Percentiles rank a stretch among this genome's conserved stretches.
phyloP scores from a whole-genome alignment of 805 yeast species.

The Torulaspora microellipsoides region DNA sequence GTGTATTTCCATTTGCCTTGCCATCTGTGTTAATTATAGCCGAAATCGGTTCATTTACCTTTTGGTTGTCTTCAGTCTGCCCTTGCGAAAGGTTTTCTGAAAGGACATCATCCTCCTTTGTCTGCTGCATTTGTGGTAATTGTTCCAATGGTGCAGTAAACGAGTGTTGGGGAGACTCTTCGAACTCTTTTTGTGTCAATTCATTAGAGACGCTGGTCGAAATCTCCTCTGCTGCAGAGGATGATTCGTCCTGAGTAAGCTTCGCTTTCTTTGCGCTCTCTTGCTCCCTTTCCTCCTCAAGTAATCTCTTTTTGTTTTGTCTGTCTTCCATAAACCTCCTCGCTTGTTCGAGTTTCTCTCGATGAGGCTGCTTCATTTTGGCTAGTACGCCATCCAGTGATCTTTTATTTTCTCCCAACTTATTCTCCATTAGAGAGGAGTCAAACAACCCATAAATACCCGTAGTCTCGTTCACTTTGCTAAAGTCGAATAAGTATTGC shows the following conservation, averaged over 20 bases:
- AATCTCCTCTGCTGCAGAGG: neutral
- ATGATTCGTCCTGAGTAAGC: neutral
- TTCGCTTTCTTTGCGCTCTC: slow-evolving; percentile 11
- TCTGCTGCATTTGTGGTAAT: no score
- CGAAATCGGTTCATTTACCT: no score
- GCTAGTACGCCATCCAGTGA: slow-evolving; percentile 9
- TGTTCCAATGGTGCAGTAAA: no score
- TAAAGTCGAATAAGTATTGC: slow-evolving; percentile 36
- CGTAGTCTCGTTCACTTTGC: slow-evolving; percentile 32
- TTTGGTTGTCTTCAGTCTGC: no score
- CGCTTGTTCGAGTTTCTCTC: slow-evolving; percentile 21
- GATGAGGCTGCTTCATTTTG: slow-evolving; percentile 17
- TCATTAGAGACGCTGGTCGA: neutral
- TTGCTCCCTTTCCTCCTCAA: slow-evolving; percentile 12
- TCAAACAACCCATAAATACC: slow-evolving; percentile 42
- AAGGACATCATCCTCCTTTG: no score
- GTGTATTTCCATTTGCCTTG: no score
- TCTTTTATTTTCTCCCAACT: slow-evolving; percentile 10
- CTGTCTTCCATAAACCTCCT: slow-evolving; percentile 16
- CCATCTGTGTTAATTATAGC: no score
- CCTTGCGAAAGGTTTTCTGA: no score
- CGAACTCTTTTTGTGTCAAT: neutral
- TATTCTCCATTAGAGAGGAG: slow-evolving; percentile 16
- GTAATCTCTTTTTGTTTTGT: slow-evolving; percentile 14
- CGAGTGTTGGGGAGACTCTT: neutral